phyloP scores from a whole-genome alignment of 1,139 yeast species.

The Yamadazyma atmosphaerica region DNA sequence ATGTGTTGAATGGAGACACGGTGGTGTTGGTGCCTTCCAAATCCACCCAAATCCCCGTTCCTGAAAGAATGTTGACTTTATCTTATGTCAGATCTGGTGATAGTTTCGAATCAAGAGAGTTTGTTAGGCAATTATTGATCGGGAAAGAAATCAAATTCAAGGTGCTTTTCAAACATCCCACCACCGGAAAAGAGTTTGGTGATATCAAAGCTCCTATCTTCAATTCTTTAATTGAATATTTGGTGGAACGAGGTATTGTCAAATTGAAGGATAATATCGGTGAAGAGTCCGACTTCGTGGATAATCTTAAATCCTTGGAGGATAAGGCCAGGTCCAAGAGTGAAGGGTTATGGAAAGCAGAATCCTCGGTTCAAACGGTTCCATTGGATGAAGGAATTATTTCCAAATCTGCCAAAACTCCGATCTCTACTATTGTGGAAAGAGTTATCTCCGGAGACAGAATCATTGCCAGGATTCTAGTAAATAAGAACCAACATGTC shows the following conservation, averaged over 20 bases:
- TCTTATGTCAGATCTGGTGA: slow-evolving; percentile 58
- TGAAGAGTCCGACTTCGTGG: slow-evolving; percentile 33
- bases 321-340: slow-evolving; percentile 48
- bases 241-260: slow-evolving; percentile 60
- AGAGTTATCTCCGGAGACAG: slow-evolving; percentile 80
- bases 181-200: slow-evolving; percentile 67
- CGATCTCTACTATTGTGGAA: slow-evolving; percentile 65
- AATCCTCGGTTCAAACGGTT: slow-evolving; percentile 23
- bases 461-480: slow-evolving; percentile 56
- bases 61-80: slow-evolving; percentile 63
- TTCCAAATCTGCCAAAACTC: slow-evolving; percentile 36
- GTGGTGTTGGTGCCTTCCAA: slow-evolving; percentile 61
- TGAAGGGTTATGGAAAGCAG: slow-evolving; percentile 57
- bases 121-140: slow-evolving; percentile 60
- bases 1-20: slow-evolving; percentile 76
- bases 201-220: slow-evolving; percentile 68
- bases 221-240: slow-evolving; percentile 56
- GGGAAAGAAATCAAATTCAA: slow-evolving; percentile 68
- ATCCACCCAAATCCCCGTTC: slow-evolving; percentile 43
- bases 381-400: slow-evolving; percentile 41
- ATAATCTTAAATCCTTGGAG: slow-evolving; percentile 34
- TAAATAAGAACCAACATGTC: slow-evolving; percentile 41
- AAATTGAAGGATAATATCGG: slow-evolving; percentile 59
- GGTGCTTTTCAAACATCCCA: slow-evolving; percentile 52
- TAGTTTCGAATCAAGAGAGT: slow-evolving; percentile 59